Base-by-base conservation (phyloP, 495 filamentous ascomycete species). In the Evernia prunastri region DNA sequence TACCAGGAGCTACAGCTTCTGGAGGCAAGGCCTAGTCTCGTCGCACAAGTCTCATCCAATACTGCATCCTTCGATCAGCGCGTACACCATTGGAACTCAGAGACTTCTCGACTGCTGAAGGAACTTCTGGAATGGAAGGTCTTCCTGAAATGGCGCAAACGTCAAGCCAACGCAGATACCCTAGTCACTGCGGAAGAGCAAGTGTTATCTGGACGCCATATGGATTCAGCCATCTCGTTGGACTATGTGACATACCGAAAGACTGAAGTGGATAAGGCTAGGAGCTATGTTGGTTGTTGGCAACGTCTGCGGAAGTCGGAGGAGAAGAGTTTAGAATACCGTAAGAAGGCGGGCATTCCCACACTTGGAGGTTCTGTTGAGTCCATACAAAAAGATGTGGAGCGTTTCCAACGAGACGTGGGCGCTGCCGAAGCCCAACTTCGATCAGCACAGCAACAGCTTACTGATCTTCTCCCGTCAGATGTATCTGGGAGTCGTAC, bases 81-180 rank as follows among this genome's bases (percentile, higher is more conserved):
- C 6, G 25, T 49, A 20, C 40, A 1, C n/a, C 56, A 60, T 35
- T 49, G 37, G 57, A 11, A 18, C 13, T 33, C 20, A 11, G 56
- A 65, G 23, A 49, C 15, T 7, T 13, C n/a, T 37, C 40, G 43
- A 31, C 47, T 65, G 17, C 15, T 59, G 17, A n/a, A 53, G 20
- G 40, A 60, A 37, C n/a, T 36, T 3, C 18, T 27, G 49, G 56
- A 51, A 33, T 65, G 56, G 63, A 59, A 53, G 31, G 53, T 60
- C 1, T 65, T 65, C 25, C 39, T 42, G 23, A 31, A 7, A 18
- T 61, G 40, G 59, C 47, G 39, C 4, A 25, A 27, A 20, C 31
- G 4, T 1, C 35, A 33, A 23, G 8, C 23, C 4, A 8, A 39
- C 8, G 25, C 12, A 27, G 3, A n/a, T 37, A 17, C 5, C 11